A percentile compares a stretch with the other conserved stretches of the same genome.
Evolutionary conservation across 371 early-diverging fungal species (phyloP).

Genomic region (Mucor circinelloides): DNA sequence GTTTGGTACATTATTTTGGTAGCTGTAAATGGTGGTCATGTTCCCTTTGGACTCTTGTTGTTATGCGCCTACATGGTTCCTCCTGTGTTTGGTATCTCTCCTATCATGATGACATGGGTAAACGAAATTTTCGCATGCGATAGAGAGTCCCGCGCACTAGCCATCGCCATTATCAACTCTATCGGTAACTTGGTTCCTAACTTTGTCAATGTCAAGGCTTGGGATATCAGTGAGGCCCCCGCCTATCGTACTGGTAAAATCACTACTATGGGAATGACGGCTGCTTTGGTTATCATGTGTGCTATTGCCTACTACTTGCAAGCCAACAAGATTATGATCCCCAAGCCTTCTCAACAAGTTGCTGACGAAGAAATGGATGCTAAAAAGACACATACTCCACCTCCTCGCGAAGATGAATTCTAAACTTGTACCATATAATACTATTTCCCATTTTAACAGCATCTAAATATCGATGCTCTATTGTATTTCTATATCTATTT

Average conservation of each 20-base stretch:
- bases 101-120: conserved; percentile 47
- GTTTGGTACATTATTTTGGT: conserved; percentile 58
- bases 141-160: conserved; percentile 35
- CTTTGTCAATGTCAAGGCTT: conserved; percentile 38
- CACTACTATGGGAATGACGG: conserved; percentile 36
- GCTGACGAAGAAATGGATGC: conserved; percentile 28
- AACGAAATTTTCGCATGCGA: conserved; percentile 42
- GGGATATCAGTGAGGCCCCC: conserved; percentile 33
- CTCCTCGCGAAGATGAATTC: too few species aligned
- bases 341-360: conserved; percentile 37
- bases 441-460: neutral
- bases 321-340: conserved; percentile 31
- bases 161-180: conserved; percentile 43
- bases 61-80: conserved; percentile 38
- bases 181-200: conserved; percentile 44
- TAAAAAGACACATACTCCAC: conserved; percentile 2
- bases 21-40: conserved; percentile 48
- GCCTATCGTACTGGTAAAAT: conserved; percentile 41
- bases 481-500: neutral
- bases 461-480: neutral
- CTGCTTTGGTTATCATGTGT: conserved; percentile 32
- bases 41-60: conserved; percentile 29
- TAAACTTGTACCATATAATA: neutral
- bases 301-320: conserved; percentile 22
- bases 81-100: conserved; percentile 36